These are phyloP conservation scores for Candida sanyiensis DNA, from an alignment of 805 yeast genomes.

Conservation along the genomic window DNA sequence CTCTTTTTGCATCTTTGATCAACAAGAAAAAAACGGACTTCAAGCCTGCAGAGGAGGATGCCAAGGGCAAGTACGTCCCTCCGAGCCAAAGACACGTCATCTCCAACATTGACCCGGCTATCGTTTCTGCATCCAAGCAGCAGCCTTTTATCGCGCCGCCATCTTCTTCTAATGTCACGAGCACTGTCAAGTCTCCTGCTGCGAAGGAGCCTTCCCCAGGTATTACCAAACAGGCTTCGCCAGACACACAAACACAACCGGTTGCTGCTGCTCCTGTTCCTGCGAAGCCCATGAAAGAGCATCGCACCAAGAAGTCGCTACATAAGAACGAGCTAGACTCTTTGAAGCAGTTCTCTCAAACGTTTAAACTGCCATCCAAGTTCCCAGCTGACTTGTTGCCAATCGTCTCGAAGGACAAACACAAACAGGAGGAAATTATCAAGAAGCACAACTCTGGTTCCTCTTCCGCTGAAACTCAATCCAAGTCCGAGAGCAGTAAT, in stretches of 20 bases:
- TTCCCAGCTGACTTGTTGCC: slow-evolving; percentile 53
- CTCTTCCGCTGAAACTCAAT: slow-evolving; percentile 1
- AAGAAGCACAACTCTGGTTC: slow-evolving; percentile 22
- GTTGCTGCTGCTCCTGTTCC: slow-evolving; percentile 30
- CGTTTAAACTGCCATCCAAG: slow-evolving; percentile 64
- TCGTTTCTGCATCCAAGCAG: slow-evolving; percentile 44
- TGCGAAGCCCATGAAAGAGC: slow-evolving; percentile 12
- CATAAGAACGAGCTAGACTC: slow-evolving; percentile 63
- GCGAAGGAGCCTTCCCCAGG: not conserved
- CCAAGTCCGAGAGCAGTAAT: not conserved
- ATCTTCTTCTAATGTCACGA: not conserved
- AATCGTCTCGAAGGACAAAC: slow-evolving; percentile 59
- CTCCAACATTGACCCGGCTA: slow-evolving; percentile 56
- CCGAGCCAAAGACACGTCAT: slow-evolving; percentile 49
- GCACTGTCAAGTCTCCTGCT: not conserved
- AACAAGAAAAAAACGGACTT: slow-evolving; percentile 35
- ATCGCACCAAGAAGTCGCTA: slow-evolving; percentile 20
- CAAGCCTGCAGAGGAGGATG: slow-evolving; percentile 35
- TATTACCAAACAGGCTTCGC: not conserved
- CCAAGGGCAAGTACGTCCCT: slow-evolving; percentile 40
- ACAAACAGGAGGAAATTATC: slow-evolving; percentile 57
- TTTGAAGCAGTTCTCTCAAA: slow-evolving; percentile 72
- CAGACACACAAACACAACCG: not conserved
- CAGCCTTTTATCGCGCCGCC: not conserved
- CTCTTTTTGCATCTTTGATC: slow-evolving; percentile 25